Percentiles rank a stretch among this genome's conserved stretches.
Evolutionary conservation across 2,329 filamentous ascomycete genomes (phyloP).

Genomic region (Colletotrichum falcatum): DNA sequence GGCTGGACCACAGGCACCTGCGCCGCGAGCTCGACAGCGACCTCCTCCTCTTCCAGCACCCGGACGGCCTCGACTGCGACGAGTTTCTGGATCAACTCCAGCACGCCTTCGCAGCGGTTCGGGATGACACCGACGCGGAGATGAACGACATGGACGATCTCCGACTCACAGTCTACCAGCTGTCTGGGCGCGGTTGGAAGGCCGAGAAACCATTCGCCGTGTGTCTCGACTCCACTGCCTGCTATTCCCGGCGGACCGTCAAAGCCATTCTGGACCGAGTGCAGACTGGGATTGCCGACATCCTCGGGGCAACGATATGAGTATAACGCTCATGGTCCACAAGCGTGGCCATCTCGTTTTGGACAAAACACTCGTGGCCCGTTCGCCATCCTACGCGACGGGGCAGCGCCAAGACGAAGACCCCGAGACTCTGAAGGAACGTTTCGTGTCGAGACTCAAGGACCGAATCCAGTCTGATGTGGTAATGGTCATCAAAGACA

Average conservation of each 20-base stretch:
- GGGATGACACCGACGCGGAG: conserved; percentile 56
- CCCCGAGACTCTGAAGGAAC: conserved; percentile 53
- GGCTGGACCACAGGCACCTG: conserved; percentile 60
- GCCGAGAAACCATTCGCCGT: conserved; percentile 60
- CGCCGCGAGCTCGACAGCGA: conserved; percentile 57
- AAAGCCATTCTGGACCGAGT: conserved; percentile 64
- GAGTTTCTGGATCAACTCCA: conserved; percentile 58
- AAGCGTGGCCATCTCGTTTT: conserved; percentile 66
- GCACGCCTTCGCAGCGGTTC: conserved; percentile 50
- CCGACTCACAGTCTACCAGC: conserved; percentile 59
- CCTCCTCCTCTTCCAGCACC: conserved; percentile 59
- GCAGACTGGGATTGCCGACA: conserved; percentile 62
- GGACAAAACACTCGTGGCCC: conserved; percentile 61
- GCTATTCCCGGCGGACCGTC: conserved; percentile 58
- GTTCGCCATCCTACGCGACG: conserved; percentile 38
- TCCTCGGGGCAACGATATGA: conserved; percentile 61
- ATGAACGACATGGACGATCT: conserved; percentile 60
- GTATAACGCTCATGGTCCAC: conserved; percentile 60
- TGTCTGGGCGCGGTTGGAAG: conserved; percentile 60
- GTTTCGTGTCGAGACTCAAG: conserved; percentile 55
- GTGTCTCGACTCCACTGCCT: conserved; percentile 55
- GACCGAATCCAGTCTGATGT: conserved; percentile 61
- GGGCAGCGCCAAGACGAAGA: conserved; percentile 45
- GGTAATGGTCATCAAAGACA: conserved; percentile 63
- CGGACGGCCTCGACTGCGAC: conserved; percentile 56